Evolutionary conservation across 805 yeast genomes (phyloP).

Genomic region (Schizosaccharomyces cryophilus): DNA sequence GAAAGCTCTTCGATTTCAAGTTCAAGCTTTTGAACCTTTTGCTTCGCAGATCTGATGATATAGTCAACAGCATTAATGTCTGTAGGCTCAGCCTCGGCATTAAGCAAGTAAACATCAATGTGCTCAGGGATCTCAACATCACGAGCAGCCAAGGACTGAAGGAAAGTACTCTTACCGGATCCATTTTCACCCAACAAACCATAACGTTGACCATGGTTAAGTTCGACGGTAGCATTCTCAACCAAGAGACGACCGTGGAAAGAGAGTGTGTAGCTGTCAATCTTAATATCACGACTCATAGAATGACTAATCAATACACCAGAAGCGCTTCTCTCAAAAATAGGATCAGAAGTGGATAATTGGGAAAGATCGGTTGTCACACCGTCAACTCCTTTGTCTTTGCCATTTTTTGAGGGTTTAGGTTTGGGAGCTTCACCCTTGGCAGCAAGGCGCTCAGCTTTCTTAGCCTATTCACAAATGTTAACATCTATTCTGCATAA

Average conservation of each 20-base stretch:
- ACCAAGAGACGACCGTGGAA: conserved; percentile 94
- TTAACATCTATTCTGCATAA: neutral
- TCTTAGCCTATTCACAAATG: neutral
- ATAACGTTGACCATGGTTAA: conserved; percentile 91
- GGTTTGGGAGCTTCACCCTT: neutral
- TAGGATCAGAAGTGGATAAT: neutral
- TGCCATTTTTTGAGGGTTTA: neutral
- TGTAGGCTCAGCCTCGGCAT: conserved; percentile 93
- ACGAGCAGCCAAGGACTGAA: conserved; percentile 81
- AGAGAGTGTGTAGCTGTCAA: conserved; percentile 19
- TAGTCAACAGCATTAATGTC: conserved; percentile 82
- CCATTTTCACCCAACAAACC: conserved; percentile 97
- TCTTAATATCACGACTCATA: conserved; percentile 82
- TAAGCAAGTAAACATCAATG: conserved; percentile 75
- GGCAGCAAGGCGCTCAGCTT: conserved; percentile 1
- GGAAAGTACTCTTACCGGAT: conserved; percentile 91
- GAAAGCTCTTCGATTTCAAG: conserved; percentile 72
- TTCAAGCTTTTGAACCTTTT: conserved; percentile 73
- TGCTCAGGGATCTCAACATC: conserved; percentile 86
- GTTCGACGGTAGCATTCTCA: conserved; percentile 76
- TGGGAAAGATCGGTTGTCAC: neutral
- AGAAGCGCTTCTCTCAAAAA: conserved; percentile 14
- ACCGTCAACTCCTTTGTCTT: neutral
- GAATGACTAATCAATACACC: conserved; percentile 79
- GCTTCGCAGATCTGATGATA: conserved; percentile 91